Conservation (phyloP, 257 asterid genomes). For the Parsonsia alboflavescens region DNA sequence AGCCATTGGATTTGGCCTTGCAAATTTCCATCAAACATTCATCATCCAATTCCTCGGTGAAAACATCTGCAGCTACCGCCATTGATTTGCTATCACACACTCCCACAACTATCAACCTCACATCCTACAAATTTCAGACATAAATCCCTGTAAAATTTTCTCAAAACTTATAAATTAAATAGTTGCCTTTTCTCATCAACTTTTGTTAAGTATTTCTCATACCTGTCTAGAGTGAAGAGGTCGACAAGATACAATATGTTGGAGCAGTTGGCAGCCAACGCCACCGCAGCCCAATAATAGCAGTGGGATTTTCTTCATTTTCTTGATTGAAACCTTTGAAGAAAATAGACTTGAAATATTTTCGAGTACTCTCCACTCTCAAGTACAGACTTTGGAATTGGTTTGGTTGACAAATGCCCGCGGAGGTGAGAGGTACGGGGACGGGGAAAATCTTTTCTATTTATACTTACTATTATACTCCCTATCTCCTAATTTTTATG, state of each 20-base stretch:
- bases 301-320: constrained; percentile 52
- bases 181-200: not conserved
- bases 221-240: constrained; percentile 68
- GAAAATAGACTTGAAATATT: no score
- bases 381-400: no score
- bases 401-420: no score
- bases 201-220: not conserved
- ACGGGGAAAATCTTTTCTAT: no score
- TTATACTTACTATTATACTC: no score
- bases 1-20: constrained; percentile 54
- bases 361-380: no score
- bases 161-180: not conserved
- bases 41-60: constrained; percentile 56
- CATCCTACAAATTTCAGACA: constrained; percentile 40
- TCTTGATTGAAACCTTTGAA: no score
- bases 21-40: constrained; percentile 51
- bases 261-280: constrained; percentile 87
- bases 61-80: constrained; percentile 50
- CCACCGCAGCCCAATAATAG: constrained; percentile 90
- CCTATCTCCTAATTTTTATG: no score
- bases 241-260: constrained; percentile 75
- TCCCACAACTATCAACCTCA: constrained; percentile 71
- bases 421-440: no score
- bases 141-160: not conserved
- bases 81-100: constrained; percentile 77